phyloP scores from a whole-genome alignment of 768 basidiomycete genomes.

The Mycena maculata region DNA sequence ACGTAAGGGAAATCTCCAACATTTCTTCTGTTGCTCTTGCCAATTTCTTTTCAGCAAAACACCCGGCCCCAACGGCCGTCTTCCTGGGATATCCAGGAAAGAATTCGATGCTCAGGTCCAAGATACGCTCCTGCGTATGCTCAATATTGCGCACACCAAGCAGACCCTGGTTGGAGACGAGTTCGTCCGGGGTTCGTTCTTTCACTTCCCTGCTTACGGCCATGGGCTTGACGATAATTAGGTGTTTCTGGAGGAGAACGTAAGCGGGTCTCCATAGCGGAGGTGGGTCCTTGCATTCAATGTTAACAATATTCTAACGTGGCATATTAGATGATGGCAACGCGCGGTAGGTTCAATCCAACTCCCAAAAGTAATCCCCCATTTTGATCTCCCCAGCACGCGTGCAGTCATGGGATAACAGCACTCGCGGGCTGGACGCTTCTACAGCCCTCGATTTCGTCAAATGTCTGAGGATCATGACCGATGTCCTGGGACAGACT shows the following conservation, averaged over 20 bases:
- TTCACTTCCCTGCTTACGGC: not conserved
- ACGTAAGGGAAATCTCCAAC: constrained; percentile 51
- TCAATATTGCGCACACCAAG: constrained; percentile 85
- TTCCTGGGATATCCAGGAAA: constrained; percentile 73
- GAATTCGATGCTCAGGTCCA: constrained; percentile 68
- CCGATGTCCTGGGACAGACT: constrained; percentile 63
- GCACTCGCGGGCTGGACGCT: constrained; percentile 84
- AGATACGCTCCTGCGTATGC: constrained; percentile 76
- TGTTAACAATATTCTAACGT: too few relatives aligned
- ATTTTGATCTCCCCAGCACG: constrained; percentile 55
- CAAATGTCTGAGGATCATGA: constrained; percentile 60
- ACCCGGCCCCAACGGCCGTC: constrained; percentile 77
- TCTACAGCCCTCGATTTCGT: constrained; percentile 91
- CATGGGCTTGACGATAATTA: not conserved
- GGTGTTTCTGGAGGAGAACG: constrained; percentile 83
- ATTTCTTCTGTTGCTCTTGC: constrained; percentile 10
- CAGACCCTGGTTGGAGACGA: constrained; percentile 88
- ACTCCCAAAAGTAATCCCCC: not conserved
- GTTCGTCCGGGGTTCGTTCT: constrained; percentile 68
- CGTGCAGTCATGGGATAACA: constrained; percentile 87
- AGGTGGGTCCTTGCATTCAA: too few relatives aligned
- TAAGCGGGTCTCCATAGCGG: constrained; percentile 85
- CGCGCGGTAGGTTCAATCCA: constrained; percentile 49
- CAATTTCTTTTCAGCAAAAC: constrained; percentile 59
- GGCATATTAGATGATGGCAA: constrained; percentile 91